These are phyloP conservation scores for Trichoderma sp. DNA, from an alignment of 2,329 filamentous ascomycete species.

Conservation along the genomic window DNA sequence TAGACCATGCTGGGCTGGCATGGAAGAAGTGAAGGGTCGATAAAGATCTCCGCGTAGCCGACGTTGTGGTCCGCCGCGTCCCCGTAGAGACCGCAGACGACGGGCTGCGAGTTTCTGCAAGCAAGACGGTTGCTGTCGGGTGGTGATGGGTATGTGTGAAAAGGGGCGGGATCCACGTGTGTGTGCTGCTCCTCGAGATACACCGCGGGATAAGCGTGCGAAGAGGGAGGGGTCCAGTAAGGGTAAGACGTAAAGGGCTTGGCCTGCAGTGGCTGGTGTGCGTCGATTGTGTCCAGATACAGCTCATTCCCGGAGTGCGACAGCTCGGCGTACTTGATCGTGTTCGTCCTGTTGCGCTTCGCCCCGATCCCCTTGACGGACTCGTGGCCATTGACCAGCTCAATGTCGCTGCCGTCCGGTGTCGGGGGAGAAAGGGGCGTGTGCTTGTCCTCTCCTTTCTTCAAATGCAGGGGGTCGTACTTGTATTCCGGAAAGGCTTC, in stretches of 20 bases:
- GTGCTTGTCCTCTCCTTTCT: slow-evolving; percentile 36
- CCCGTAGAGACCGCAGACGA: background rate
- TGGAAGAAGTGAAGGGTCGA: slow-evolving; percentile 29
- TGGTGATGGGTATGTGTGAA: background rate
- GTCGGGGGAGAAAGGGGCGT: background rate
- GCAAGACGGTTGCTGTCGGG: background rate
- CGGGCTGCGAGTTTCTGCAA: background rate
- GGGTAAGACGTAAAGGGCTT: background rate
- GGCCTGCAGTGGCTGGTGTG: background rate
- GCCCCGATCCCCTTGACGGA: background rate
- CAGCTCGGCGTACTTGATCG: background rate
- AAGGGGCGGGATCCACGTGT: background rate
- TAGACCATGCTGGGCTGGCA: background rate
- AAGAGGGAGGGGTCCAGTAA: background rate
- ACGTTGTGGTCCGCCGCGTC: background rate
- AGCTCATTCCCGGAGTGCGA: background rate
- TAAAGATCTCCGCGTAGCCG: background rate
- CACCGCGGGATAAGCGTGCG: background rate
- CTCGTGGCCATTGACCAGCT: slow-evolving; percentile 36
- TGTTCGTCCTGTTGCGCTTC: background rate
- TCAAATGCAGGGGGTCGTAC: slow-evolving; percentile 79
- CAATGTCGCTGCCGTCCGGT: slow-evolving; percentile 47
- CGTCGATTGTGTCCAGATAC: background rate
- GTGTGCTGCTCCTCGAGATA: background rate
- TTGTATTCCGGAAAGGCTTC: slow-evolving; percentile 89